phyloP scores from a whole-genome alignment of 345 rosid species.

The Adansonia digitata region DNA sequence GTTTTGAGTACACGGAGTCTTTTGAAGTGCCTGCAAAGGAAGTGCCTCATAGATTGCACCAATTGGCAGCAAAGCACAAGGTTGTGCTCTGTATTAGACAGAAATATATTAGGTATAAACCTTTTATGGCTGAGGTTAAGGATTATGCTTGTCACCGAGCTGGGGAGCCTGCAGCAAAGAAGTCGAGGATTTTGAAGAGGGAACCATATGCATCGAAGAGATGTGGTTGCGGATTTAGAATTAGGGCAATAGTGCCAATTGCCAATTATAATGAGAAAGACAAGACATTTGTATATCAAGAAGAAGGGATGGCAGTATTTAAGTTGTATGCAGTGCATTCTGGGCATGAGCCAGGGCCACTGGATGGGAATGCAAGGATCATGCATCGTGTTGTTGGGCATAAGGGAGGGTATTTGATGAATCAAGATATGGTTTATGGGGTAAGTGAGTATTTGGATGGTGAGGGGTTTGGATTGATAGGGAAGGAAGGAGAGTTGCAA shows the following conservation, averaged over 20 bases:
- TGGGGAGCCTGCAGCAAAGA: conserved; percentile 85
- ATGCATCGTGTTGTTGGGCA: conserved; percentile 96
- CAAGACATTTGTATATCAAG: conserved; percentile 88
- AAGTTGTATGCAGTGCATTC: conserved; percentile 95
- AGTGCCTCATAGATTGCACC: conserved; percentile 78
- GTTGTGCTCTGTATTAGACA: conserved; percentile 98
- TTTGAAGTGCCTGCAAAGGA: conserved; percentile 96
- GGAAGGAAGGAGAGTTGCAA: conserved; percentile 69
- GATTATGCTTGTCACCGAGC: conserved; percentile 99
- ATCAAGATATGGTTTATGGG: conserved; percentile 78
- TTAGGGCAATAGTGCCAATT: conserved; percentile 95
- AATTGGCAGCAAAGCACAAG: conserved; percentile 89
- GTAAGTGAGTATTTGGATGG: conserved; percentile 71
- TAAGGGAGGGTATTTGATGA: conserved; percentile 64
- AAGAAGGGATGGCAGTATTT: conserved; percentile 91
- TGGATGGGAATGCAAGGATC: conserved; percentile 96
- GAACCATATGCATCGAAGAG: conserved; percentile 96
- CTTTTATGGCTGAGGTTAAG: conserved; percentile 98
- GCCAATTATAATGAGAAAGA: conserved; percentile 92
- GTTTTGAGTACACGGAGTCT: conserved; percentile 92
- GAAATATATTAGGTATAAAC: conserved; percentile 94
- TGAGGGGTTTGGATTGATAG: conserved; percentile 60
- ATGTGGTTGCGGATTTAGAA: conserved; percentile 95
- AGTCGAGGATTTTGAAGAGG: conserved; percentile 86
- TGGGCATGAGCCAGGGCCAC: conserved; percentile 96